phyloP scores from a whole-genome alignment of 257 asterid species.

The Anisodus acutangulus region DNA sequence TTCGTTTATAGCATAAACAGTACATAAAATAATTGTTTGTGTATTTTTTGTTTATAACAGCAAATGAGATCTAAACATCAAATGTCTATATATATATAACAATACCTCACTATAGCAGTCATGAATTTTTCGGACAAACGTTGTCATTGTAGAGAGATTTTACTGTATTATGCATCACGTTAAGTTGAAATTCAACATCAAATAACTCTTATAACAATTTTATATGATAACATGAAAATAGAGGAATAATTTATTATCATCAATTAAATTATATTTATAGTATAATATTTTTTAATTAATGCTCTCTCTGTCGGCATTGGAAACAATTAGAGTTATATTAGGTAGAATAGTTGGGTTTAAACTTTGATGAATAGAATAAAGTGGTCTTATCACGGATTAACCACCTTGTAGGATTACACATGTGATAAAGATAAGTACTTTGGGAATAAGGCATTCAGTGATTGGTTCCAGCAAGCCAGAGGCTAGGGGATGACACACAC shows the following conservation, averaged over 20 bases:
- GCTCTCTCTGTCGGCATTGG: neutral
- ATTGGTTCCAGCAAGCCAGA: neutral
- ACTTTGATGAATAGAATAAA: neutral
- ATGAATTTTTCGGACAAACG: too few species aligned
- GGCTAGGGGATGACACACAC: neutral
- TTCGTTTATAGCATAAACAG: too few species aligned
- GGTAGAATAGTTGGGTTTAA: neutral
- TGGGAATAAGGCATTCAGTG: neutral
- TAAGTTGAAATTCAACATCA: neutral
- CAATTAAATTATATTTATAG: neutral
- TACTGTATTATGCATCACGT: neutral
- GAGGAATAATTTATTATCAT: neutral
- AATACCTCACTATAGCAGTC: too few species aligned
- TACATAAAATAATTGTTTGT: too few species aligned
- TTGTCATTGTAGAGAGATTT: too few species aligned
- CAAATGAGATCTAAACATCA: too few species aligned
- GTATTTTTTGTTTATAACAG: too few species aligned
- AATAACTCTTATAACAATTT: neutral
- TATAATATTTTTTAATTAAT: neutral
- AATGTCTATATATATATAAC: too few species aligned
- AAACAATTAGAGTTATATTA: neutral
- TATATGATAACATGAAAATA: neutral
- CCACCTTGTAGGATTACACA: neutral
- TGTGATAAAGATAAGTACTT: slow-evolving; percentile 17
- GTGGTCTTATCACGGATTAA: neutral